A percentile compares a stretch with the other conserved stretches of the same genome.
Evolutionary conservation across 305 asterid genomes (phyloP).

Genomic region (Caryopteris hybrid): DNA sequence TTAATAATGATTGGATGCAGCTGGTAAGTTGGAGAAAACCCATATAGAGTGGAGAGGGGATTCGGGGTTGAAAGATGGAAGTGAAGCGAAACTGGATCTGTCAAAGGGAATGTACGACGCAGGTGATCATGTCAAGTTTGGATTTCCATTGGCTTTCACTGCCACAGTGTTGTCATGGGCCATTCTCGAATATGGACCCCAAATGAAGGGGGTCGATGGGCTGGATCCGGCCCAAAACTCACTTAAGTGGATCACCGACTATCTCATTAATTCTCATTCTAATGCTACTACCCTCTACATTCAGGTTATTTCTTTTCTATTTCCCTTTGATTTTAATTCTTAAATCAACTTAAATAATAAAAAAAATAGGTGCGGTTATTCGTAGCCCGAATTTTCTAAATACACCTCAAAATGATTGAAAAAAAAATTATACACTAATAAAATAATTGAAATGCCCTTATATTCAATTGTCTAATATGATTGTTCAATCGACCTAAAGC

Average conservation of each 20-base stretch:
- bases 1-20: too few species aligned
- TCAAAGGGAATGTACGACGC: constrained; percentile 87
- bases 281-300: constrained; percentile 51
- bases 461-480: too few species aligned
- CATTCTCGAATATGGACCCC: constrained; percentile 74
- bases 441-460: too few species aligned
- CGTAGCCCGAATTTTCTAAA: too few species aligned
- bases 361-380: too few species aligned
- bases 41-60: constrained; percentile 70
- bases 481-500: too few species aligned
- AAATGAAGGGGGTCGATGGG: constrained; percentile 45
- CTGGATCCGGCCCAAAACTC: constrained; percentile 55
- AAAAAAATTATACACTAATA: too few species aligned
- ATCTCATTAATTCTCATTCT: constrained; percentile 70
- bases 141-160: constrained; percentile 83
- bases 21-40: constrained; percentile 64
- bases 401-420: too few species aligned
- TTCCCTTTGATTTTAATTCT: too few species aligned
- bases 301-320: constrained; percentile 51
- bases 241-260: constrained; percentile 77
- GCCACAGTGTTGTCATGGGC: constrained; percentile 82
- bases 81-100: constrained; percentile 58
- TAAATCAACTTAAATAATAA: too few species aligned
- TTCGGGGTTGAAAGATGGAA: constrained; percentile 68
- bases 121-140: constrained; percentile 75